These are phyloP conservation scores for Colletotrichum falcatum DNA, from an alignment of 2,329 filamentous ascomycete species.

Conservation along the genomic window DNA sequence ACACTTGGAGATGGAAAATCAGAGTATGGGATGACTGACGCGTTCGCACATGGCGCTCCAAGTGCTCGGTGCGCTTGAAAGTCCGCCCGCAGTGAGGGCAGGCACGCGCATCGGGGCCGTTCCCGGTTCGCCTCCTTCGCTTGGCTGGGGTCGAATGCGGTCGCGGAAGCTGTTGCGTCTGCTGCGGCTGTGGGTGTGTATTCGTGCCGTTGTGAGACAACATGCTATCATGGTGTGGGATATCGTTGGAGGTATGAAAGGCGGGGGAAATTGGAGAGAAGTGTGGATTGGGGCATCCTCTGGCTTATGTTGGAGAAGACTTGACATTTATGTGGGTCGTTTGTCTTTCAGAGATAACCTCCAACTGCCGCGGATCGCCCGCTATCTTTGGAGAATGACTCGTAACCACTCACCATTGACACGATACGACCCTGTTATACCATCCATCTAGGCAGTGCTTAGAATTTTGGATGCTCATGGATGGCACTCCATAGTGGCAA, in stretches of 20 bases:
- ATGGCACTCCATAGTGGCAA: neutral
- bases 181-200: conserved; percentile 24
- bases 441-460: neutral
- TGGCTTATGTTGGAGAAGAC: conserved; percentile 42
- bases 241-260: conserved; percentile 28
- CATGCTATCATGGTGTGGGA: conserved; percentile 20
- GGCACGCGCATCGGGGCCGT: conserved; percentile 43
- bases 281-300: conserved; percentile 21
- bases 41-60: conserved; percentile 59
- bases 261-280: conserved; percentile 37
- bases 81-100: conserved; percentile 57
- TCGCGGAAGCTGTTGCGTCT: conserved; percentile 28
- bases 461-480: neutral
- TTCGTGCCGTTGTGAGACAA: conserved; percentile 29
- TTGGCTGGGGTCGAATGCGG: conserved; percentile 40
- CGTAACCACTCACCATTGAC: conserved; percentile 14
- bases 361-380: conserved; percentile 20
- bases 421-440: conserved; percentile 3
- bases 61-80: conserved; percentile 60
- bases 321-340: conserved; percentile 14
- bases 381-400: conserved; percentile 38
- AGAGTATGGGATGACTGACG: conserved; percentile 50
- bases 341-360: conserved; percentile 3
- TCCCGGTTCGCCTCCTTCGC: conserved; percentile 43
- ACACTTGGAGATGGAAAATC: conserved; percentile 14